Percentiles rank a stretch among this genome's conserved stretches.
Conservation (phyloP, 495 filamentous ascomycete genomes). For the Elasticomyces elasticus region DNA sequence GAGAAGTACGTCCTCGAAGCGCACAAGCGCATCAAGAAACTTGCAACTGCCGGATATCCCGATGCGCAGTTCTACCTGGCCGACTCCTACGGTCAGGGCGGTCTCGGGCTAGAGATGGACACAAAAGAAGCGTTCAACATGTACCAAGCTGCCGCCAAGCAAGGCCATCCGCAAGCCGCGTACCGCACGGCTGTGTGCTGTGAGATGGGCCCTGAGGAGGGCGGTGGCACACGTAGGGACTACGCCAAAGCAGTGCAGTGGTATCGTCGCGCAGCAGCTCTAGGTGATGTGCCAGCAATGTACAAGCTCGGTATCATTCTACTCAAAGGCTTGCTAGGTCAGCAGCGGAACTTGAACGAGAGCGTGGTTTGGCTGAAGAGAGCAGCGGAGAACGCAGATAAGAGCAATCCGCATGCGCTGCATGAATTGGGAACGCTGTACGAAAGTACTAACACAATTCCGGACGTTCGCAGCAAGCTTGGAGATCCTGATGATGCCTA, state of each 20-base stretch:
- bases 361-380: conserved; percentile 86
- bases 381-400: conserved; percentile 78
- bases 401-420: conserved; percentile 87
- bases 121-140: conserved; percentile 82
- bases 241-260: conserved; percentile 90
- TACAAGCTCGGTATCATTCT: conserved; percentile 97
- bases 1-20: conserved; percentile 80
- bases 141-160: conserved; percentile 88
- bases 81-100: conserved; percentile 74
- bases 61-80: conserved; percentile 94
- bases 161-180: conserved; percentile 72
- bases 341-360: conserved; percentile 71
- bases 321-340: conserved; percentile 86
- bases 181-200: conserved; percentile 96
- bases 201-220: conserved; percentile 89
- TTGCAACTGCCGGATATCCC: conserved; percentile 53
- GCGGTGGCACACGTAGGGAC: conserved; percentile 83
- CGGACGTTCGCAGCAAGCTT: conserved; percentile 38
- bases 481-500: conserved; percentile 72
- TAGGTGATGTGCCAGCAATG: conserved; percentile 89
- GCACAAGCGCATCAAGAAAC: conserved; percentile 81
- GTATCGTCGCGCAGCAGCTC: conserved; percentile 85
- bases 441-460: conserved; percentile 50
- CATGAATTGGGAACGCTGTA: conserved; percentile 87
- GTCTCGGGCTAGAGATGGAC: conserved; percentile 60